Evolutionary conservation across 371 early-diverging fungal species (phyloP), one percentile per base, ranked within the genome.

Genomic region (Mucor mucedo): DNA sequence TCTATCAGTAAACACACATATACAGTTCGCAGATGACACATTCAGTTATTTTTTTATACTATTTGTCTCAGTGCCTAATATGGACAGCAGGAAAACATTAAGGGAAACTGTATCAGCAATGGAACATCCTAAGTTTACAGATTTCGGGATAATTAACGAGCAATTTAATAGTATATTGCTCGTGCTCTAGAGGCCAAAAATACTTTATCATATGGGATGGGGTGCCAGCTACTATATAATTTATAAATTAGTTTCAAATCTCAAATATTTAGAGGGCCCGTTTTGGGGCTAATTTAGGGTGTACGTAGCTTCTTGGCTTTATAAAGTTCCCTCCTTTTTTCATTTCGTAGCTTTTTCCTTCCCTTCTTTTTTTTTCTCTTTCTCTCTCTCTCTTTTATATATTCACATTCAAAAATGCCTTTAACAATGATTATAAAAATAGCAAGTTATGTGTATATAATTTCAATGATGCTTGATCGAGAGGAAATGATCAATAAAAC

Each of bases 271-370:
- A 1, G 6, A 42, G n/a, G 21, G 16, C 47, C 21, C 47, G 21
- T 47, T 47, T 47, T 47, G 8, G 47, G 16, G 47, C 35, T 35
- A 35, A 8, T 35, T 35, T 8, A 8, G 35, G 35, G 35, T 35
- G 35, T 35, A 8, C 1, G 35, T 35, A 35, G 35, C 35, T 35
- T 4, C 4, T 35, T 35, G 35, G 35, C 35, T 21, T 8, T 47
- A 21, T 47, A 50, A 50, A 14, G 27, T 50, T 30, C 28, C 50
- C 50, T 30, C 50, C 50, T 29, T 50, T 50, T 50, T 50, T 28
- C 28, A 42, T 42, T 42, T 42, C n/a, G 4, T 42, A 10, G 13
- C 28, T n/a, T 50, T 48, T 30, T 50, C 28, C 50, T 28, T 50
- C 30, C 21, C 28, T 50, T 50, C 50, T 50, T 47, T 47, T 21